Conservation (phyloP, 2,329 filamentous ascomycete species). For the Ramularia endophylla region DNA sequence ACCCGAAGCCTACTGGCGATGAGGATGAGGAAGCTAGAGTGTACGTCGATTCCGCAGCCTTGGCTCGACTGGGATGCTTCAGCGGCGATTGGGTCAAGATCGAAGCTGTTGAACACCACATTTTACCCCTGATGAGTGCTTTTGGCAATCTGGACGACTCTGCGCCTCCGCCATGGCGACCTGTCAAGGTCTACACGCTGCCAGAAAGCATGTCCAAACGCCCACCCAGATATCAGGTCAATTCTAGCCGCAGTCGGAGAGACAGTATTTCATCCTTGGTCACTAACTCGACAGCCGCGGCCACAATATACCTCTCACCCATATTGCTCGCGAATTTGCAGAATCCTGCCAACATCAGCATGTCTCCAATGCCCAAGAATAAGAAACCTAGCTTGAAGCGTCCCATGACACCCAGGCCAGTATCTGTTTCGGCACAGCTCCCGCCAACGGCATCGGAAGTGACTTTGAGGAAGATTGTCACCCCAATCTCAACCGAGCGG, state of each 20-base stretch:
- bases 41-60: constrained; percentile 79
- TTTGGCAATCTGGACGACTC: constrained; percentile 61
- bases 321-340: constrained; percentile 82
- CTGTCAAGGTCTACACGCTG: constrained; percentile 81
- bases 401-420: constrained; percentile 24
- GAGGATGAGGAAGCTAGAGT: constrained; percentile 83
- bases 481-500: constrained; percentile 79
- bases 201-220: constrained; percentile 63
- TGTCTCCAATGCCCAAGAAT: constrained; percentile 55
- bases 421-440: constrained; percentile 38
- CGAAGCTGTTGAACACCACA: constrained; percentile 70
- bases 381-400: constrained; percentile 38
- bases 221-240: constrained; percentile 49
- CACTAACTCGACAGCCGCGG: constrained; percentile 47
- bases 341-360: constrained; percentile 68
- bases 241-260: constrained; percentile 43
- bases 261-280: constrained; percentile 50
- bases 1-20: constrained; percentile 76
- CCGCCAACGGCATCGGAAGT: constrained; percentile 68
- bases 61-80: constrained; percentile 90
- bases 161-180: constrained; percentile 67
- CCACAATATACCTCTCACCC: constrained; percentile 71
- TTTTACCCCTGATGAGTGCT: constrained; percentile 59
- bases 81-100: constrained; percentile 95
- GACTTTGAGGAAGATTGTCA: constrained; percentile 80